These are phyloP conservation scores for Nakazawaea sp. DNA, from an alignment of 805 yeast species.

Conservation along the genomic window DNA sequence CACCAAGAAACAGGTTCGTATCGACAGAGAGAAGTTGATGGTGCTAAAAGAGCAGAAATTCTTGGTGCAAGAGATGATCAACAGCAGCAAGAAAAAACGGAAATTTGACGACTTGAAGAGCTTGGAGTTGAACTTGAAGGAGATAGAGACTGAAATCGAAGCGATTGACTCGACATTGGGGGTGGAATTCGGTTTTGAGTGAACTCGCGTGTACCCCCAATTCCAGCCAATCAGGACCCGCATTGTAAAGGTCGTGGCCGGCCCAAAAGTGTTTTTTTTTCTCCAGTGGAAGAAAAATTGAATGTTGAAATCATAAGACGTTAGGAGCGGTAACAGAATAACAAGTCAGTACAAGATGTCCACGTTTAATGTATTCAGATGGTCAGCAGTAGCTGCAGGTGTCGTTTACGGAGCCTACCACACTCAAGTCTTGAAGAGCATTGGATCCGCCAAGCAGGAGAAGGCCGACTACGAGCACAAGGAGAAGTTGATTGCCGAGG, in stretches of 20 bases:
- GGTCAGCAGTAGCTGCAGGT: constrained; percentile 87
- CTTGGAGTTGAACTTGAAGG: constrained; percentile 50
- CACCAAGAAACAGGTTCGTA: constrained; percentile 48
- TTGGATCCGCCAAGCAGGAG: constrained; percentile 53
- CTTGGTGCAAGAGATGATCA: constrained; percentile 59
- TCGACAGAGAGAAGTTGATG: constrained; percentile 67
- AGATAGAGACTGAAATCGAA: constrained; percentile 43
- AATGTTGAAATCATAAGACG: not conserved
- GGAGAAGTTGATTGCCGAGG: constrained; percentile 75
- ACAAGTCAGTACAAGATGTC: constrained; percentile 36
- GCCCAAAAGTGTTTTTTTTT: not conserved
- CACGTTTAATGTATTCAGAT: constrained; percentile 70
- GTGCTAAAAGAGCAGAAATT: constrained; percentile 82
- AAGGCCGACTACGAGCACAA: constrained; percentile 53
- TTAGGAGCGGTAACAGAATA: too few relatives aligned
- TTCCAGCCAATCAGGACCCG: not conserved
- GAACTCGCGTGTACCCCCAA: not conserved
- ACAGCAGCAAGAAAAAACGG: constrained; percentile 55
- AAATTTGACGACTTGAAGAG: constrained; percentile 71
- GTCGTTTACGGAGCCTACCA: constrained; percentile 83
- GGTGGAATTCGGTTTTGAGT: constrained; percentile 28
- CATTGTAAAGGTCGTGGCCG: not conserved
- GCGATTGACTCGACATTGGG: constrained; percentile 48
- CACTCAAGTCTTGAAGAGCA: constrained; percentile 59
- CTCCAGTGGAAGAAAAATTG: not conserved